phyloP scores from a whole-genome alignment of 345 rosid genomes.

The Carallia brachiata region DNA sequence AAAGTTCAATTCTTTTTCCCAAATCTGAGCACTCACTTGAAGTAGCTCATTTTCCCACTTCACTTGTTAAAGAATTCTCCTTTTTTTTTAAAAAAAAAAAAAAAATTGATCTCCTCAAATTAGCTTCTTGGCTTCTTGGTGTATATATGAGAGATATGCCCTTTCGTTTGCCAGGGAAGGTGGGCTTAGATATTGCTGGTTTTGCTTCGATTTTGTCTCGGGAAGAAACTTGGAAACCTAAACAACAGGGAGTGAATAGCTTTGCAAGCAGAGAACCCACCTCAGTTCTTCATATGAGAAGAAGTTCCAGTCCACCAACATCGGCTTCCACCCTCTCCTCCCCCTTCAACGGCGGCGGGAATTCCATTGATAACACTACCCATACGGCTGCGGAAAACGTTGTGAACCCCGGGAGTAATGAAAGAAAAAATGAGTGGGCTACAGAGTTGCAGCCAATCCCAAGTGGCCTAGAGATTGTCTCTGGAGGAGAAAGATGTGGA shows the following conservation, averaged over 20 bases:
- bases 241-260: slow-evolving; percentile 24
- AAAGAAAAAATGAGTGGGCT: slow-evolving; percentile 47
- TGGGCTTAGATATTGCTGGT: slow-evolving; percentile 32
- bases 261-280: slow-evolving; percentile 28
- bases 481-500: slow-evolving; percentile 38
- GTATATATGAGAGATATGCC: slow-evolving; percentile 29
- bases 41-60: background rate
- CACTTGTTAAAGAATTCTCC: slow-evolving; percentile 4
- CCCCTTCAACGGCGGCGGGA: slow-evolving; percentile 46
- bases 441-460: slow-evolving; percentile 40
- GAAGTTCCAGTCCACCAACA: slow-evolving; percentile 63
- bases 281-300: slow-evolving; percentile 55
- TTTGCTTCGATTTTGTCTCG: slow-evolving; percentile 37
- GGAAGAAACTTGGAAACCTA: slow-evolving; percentile 33
- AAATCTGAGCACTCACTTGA: slow-evolving; percentile 18
- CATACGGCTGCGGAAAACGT: slow-evolving; percentile 13
- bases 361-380: slow-evolving; percentile 26
- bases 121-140: slow-evolving; percentile 1
- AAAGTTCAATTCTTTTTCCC: background rate
- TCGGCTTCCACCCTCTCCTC: slow-evolving; percentile 66
- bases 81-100: background rate
- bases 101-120: slow-evolving; percentile 8
- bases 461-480: slow-evolving; percentile 30
- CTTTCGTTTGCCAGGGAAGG: slow-evolving; percentile 38
- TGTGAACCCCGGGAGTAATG: slow-evolving; percentile 17